phyloP scores from a whole-genome alignment of 73 alveolate genomes.

The Paramecium octaurelia region DNA sequence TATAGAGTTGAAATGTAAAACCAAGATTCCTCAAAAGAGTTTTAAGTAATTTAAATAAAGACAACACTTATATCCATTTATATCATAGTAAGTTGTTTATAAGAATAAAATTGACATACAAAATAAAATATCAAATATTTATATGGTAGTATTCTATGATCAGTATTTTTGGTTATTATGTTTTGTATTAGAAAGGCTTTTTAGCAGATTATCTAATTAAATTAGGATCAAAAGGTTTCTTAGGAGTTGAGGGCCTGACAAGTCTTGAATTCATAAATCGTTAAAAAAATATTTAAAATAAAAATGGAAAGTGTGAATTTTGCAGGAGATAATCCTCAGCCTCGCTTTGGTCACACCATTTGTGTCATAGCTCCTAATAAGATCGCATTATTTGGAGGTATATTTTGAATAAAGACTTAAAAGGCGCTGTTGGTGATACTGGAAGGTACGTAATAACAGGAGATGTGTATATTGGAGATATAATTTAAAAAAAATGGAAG shows the following conservation, averaged over 20 bases:
- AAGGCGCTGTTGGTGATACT: constrained; percentile 91
- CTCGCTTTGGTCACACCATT: constrained; percentile 98
- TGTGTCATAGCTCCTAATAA: constrained; percentile 84
- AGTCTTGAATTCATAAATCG: constrained; percentile 18
- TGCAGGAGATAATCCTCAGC: constrained; percentile 21
- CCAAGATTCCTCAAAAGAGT: neutral
- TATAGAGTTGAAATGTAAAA: neutral
- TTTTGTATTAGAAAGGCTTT: neutral
- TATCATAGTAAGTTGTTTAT: neutral
- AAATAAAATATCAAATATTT: neutral
- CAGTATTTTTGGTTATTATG: neutral
- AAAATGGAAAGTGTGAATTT: neutral
- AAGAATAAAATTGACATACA: neutral
- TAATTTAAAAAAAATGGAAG: constrained; percentile 72
- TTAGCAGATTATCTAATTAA: neutral
- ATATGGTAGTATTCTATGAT: neutral
- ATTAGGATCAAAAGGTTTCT: neutral
- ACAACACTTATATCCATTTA: neutral
- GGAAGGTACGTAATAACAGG: constrained; percentile 98
- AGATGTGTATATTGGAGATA: constrained; percentile 92
- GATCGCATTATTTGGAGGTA: constrained; percentile 84
- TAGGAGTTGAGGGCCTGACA: neutral
- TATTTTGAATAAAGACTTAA: neutral
- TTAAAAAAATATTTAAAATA: neutral
- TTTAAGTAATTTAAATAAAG: neutral